Evolutionary conservation across 352 stramenopile genomes (phyloP).

Genomic region (Elongisporangium prolatum): DNA sequence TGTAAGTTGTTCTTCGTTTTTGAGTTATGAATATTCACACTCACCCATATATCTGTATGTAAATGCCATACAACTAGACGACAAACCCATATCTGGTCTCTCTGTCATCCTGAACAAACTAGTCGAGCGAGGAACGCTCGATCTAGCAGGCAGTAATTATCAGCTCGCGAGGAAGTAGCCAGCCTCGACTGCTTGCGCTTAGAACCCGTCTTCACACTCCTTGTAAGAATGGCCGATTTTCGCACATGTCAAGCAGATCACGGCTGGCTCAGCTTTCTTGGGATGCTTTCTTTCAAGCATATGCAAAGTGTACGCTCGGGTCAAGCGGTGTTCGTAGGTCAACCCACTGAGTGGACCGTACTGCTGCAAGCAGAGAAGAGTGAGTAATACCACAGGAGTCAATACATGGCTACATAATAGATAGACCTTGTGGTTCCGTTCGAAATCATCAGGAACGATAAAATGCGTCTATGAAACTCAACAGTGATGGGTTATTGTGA

Average conservation of each 20-base stretch:
- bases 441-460: conserved; percentile 37
- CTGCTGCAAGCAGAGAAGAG: too few species aligned
- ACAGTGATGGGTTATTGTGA: neutral
- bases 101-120: conserved; percentile 63
- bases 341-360: conserved; percentile 59
- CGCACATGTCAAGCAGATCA: conserved; percentile 58
- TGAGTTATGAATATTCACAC: neutral
- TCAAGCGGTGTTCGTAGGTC: conserved; percentile 48
- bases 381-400: neutral
- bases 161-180: conserved; percentile 42
- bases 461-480: conserved; percentile 33
- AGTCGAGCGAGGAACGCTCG: conserved; percentile 66
- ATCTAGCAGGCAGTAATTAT: conserved; percentile 63
- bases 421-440: conserved; percentile 36
- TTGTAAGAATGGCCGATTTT: conserved; percentile 39
- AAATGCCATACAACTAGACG: conserved; percentile 36
- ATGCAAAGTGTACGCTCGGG: conserved; percentile 52
- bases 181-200: neutral
- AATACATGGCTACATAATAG: neutral
- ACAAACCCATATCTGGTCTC: conserved; percentile 79
- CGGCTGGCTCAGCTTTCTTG: conserved; percentile 11
- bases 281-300: conserved; percentile 27
- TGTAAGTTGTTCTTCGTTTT: conserved; percentile 35
- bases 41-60: conserved; percentile 7
- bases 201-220: conserved; percentile 15